Evolutionary conservation across 169 alveolate species (phyloP).

Genomic region (Ichthyophthirius multifiliis): DNA sequence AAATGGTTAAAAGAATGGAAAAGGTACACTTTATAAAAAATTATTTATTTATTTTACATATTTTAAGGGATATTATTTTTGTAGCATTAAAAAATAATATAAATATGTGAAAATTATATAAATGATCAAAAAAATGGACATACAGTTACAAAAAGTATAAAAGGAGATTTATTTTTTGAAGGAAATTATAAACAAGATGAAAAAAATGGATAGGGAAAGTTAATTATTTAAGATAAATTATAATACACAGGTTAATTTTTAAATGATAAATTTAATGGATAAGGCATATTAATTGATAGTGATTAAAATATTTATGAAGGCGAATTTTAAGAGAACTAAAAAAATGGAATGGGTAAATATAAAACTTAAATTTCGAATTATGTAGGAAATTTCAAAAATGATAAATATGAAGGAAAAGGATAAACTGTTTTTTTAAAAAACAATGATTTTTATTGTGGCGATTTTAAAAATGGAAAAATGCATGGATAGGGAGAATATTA

Average conservation of each 20-base stretch:
- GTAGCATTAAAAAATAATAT: not conserved
- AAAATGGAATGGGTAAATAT: conserved; percentile 30
- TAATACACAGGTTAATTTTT: conserved; percentile 33
- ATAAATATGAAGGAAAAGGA: conserved; percentile 40
- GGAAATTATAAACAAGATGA: conserved; percentile 42
- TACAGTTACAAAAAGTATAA: not conserved
- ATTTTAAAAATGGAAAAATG: conserved; percentile 13
- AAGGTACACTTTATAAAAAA: not conserved
- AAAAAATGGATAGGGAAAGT: conserved; percentile 37
- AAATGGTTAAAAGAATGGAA: conserved; percentile 37
- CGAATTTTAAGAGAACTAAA: conserved; percentile 26
- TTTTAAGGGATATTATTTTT: not conserved
- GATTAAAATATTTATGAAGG: conserved; percentile 48
- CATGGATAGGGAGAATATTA: conserved; percentile 13
- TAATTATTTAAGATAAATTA: conserved; percentile 11
- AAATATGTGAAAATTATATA: not conserved
- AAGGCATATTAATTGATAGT: conserved; percentile 23
- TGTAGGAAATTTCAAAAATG: conserved; percentile 34
- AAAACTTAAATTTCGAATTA: conserved; percentile 19
- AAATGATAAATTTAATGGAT: conserved; percentile 26
- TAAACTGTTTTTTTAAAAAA: conserved; percentile 3
- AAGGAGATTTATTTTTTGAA: conserved; percentile 5
- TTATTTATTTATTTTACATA: too few species aligned
- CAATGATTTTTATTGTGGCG: conserved; percentile 23
- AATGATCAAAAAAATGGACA: not conserved